Conservation (phyloP, 306 rosid species). For the Cucurbita pepo region DNA sequence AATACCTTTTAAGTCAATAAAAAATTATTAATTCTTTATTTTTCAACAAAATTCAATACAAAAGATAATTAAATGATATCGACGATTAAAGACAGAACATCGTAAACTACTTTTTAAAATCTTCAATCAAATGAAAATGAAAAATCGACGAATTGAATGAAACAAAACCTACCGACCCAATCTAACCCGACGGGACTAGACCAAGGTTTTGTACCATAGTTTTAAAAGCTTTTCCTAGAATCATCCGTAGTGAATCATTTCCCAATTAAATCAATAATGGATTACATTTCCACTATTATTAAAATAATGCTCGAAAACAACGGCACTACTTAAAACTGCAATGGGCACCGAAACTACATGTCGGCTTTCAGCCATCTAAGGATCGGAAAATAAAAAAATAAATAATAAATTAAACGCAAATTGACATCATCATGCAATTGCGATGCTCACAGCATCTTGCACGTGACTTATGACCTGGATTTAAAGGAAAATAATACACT, state of each 20-base stretch:
- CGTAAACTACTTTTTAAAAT: no score
- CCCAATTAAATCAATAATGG: not conserved
- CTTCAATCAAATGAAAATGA: not conserved
- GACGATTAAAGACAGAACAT: no score
- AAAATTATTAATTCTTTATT: no score
- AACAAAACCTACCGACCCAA: no score
- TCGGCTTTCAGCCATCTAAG: not conserved
- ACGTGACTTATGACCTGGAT: slow-evolving; percentile 3
- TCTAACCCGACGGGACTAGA: fast-evolving
- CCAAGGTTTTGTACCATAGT: no score
- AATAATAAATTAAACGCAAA: not conserved
- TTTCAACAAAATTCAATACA: no score
- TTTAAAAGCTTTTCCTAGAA: no score
- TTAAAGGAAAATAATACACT: not conserved
- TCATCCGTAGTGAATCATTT: not conserved
- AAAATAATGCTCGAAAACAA: not conserved
- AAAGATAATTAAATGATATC: no score
- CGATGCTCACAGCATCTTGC: not conserved
- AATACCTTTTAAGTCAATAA: no score
- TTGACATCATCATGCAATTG: not conserved
- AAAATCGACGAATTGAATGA: no score
- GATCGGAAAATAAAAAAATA: not conserved
- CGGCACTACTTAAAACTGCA: not conserved
- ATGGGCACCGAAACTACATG: not conserved
- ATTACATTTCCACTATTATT: not conserved